These are phyloP conservation scores for Mortierella sp. DNA, from an alignment of 371 early-diverging fungal genomes.

Conservation along the genomic window DNA sequence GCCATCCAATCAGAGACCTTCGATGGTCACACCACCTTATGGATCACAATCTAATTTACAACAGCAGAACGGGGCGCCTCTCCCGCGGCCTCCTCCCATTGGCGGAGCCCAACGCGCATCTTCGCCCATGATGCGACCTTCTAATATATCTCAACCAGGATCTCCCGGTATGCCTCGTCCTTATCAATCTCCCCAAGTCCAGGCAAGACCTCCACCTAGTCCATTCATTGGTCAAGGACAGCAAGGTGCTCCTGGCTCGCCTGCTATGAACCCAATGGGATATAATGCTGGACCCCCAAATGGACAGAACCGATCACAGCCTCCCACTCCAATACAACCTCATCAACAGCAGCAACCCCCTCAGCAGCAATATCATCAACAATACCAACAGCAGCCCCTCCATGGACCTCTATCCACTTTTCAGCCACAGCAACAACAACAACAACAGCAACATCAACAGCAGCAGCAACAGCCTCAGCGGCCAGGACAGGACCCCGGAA, in stretches of 20 bases:
- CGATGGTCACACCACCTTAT: slow-evolving; percentile 30
- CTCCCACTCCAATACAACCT: slow-evolving; percentile 40
- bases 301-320: slow-evolving; percentile 45
- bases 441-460: slow-evolving; percentile 20
- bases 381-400: slow-evolving; percentile 9
- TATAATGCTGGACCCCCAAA: slow-evolving; percentile 44
- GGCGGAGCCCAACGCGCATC: slow-evolving; percentile 40
- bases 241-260: slow-evolving; percentile 37
- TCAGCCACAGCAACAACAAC: slow-evolving; percentile 16
- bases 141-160: slow-evolving; percentile 41
- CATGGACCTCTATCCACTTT: slow-evolving; percentile 1
- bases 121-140: slow-evolving; percentile 53
- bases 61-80: slow-evolving; percentile 18
- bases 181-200: slow-evolving; percentile 49
- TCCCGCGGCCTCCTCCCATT: slow-evolving; percentile 40
- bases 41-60: slow-evolving; percentile 34
- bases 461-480: slow-evolving; percentile 5
- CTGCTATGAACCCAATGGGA: slow-evolving; percentile 47
- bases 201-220: slow-evolving; percentile 36
- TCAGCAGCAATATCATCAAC: slow-evolving; percentile 22
- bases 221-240: slow-evolving; percentile 32
- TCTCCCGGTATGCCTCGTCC: slow-evolving; percentile 51
- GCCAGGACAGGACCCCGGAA: slow-evolving; percentile 9
- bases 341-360: slow-evolving; percentile 33
- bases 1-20: slow-evolving; percentile 41